These are phyloP conservation scores for Multifurca ochricompacta DNA, from an alignment of 768 basidiomycete species.

Conservation along the genomic window DNA sequence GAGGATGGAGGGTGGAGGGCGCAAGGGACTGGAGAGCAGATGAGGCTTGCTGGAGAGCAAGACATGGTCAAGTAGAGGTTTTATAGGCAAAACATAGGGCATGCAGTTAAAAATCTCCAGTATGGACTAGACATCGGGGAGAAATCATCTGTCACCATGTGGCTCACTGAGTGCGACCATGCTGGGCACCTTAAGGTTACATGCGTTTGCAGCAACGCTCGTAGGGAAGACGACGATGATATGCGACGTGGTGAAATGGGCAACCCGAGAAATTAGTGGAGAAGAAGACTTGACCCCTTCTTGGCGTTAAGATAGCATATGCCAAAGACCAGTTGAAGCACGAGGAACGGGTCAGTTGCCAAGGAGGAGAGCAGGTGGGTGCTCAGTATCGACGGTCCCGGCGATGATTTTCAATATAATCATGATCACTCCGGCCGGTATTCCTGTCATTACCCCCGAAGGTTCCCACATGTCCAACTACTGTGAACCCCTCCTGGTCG, in stretches of 20 bases:
- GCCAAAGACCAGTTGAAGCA: neutral
- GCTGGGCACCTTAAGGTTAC: neutral
- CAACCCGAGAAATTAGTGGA: neutral
- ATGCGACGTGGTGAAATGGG: neutral
- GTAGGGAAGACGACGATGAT: neutral
- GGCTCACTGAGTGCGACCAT: neutral
- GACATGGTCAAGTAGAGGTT: neutral
- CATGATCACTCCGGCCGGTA: neutral
- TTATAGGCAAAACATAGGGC: neutral
- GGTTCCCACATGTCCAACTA: constrained; percentile 87
- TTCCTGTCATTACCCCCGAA: neutral
- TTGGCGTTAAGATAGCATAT: neutral
- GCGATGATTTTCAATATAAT: too few relatives aligned
- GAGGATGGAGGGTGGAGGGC: neutral
- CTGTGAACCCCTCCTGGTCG: constrained; percentile 66
- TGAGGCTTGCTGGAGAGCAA: neutral
- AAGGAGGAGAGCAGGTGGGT: too few relatives aligned
- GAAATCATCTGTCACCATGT: neutral
- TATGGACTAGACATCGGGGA: neutral
- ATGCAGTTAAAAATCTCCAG: neutral
- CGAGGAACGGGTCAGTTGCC: too few relatives aligned
- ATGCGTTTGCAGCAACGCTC: neutral
- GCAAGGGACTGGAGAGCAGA: neutral
- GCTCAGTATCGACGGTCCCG: too few relatives aligned
- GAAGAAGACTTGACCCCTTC: neutral